phyloP scores from a whole-genome alignment of 1,284 basidiomycete species.

The Melanopsichium pennsylvanicum region DNA sequence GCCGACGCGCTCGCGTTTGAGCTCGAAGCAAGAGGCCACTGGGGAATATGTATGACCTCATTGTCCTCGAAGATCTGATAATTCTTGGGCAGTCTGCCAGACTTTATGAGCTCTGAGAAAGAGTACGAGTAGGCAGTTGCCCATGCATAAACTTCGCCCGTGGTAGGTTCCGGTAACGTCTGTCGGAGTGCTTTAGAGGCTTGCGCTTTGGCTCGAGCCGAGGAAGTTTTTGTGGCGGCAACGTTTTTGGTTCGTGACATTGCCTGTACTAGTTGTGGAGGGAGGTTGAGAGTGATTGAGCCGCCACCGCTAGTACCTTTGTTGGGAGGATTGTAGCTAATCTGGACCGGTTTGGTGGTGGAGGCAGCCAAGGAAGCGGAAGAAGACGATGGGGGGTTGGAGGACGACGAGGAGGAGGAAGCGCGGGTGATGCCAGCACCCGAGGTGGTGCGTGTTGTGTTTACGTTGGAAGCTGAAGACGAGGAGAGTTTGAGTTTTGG shows the following conservation, averaged over 20 bases:
- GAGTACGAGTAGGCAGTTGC: constrained; percentile 61
- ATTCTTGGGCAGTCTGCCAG: constrained; percentile 45
- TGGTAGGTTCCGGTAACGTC: constrained; percentile 36
- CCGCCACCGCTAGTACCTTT: constrained; percentile 27
- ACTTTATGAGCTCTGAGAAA: constrained; percentile 47
- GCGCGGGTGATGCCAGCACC: neutral
- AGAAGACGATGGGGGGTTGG: constrained; percentile 7
- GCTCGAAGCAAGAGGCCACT: constrained; percentile 43
- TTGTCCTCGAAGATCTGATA: constrained; percentile 59
- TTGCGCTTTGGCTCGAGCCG: constrained; percentile 39
- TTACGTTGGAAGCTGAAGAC: neutral
- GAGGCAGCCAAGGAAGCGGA: constrained; percentile 2
- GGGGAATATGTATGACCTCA: constrained; percentile 61
- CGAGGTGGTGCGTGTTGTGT: neutral
- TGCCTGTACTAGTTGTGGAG: constrained; percentile 35
- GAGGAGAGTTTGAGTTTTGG: neutral
- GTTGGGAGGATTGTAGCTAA: constrained; percentile 36
- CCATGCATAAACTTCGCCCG: constrained; percentile 54
- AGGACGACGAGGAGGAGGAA: constrained; percentile 3
- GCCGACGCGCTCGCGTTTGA: neutral
- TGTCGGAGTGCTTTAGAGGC: constrained; percentile 41
- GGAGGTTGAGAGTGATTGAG: constrained; percentile 43
- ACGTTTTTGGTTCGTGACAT: constrained; percentile 35
- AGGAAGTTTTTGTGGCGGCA: constrained; percentile 30
- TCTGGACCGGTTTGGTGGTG: constrained; percentile 30